phyloP scores from a whole-genome alignment of 305 asterid genomes.

The Lippia alba region DNA sequence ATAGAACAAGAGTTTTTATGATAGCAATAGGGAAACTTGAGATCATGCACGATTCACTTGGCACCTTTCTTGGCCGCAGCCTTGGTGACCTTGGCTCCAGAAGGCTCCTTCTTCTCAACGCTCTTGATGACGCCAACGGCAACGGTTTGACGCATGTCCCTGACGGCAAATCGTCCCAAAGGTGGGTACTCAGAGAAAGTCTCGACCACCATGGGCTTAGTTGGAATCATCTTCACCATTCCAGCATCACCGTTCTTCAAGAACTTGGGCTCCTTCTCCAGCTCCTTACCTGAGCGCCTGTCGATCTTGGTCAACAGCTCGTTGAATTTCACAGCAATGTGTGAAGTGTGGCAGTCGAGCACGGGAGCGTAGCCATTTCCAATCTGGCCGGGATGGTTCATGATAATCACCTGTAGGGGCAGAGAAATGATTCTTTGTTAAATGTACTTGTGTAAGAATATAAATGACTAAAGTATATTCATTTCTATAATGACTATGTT shows the following conservation, averaged over 20 bases:
- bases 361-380: no score
- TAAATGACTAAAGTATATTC: no score
- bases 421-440: no score
- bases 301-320: constrained; percentile 46
- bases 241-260: constrained; percentile 55
- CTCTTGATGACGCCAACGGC: no score
- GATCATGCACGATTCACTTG: no score
- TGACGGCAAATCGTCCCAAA: constrained; percentile 43
- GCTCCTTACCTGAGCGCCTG: constrained; percentile 45
- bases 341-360: constrained; percentile 51
- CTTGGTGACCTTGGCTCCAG: constrained; percentile 48
- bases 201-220: constrained; percentile 48
- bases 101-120: no score
- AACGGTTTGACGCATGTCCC: constrained; percentile 52
- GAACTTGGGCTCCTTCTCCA: constrained; percentile 48
- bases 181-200: constrained; percentile 46
- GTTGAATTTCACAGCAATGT: constrained; percentile 49
- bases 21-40: no score
- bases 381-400: constrained; percentile 66
- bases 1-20: no score
- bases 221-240: constrained; percentile 48
- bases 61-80: constrained; percentile 49
- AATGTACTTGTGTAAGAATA: no score
- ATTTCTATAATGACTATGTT: no score
- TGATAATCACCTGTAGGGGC: no score